Percentiles rank a stretch among this genome's conserved stretches.
Conservation (phyloP, 768 basidiomycete genomes). For the Clitopilus hobsonii region DNA sequence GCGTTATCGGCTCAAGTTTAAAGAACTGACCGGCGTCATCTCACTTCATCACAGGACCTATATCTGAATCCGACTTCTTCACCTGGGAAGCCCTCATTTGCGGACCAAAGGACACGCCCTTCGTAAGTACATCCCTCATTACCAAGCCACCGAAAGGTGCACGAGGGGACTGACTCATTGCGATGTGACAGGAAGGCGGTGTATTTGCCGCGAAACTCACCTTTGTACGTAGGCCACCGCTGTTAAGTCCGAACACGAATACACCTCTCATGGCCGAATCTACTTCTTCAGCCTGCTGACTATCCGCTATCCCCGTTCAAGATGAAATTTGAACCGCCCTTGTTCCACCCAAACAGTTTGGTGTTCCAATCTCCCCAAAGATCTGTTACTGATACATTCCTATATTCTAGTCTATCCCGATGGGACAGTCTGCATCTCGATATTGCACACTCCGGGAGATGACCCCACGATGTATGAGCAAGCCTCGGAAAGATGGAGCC, state of each 20-base stretch:
- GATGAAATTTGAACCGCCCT: constrained; percentile 97
- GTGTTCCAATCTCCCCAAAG: constrained; percentile 19
- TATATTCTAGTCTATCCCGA: constrained; percentile 80
- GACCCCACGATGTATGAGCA: constrained; percentile 93
- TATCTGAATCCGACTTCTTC: constrained; percentile 92
- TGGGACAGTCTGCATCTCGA: constrained; percentile 97
- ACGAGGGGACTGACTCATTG: neutral
- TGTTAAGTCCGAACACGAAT: neutral
- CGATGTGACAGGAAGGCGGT: constrained; percentile 76
- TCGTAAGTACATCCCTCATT: constrained; percentile 45
- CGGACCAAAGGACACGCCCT: constrained; percentile 93
- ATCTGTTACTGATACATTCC: constrained; percentile 8
- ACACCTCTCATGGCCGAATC: neutral
- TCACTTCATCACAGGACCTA: constrained; percentile 57
- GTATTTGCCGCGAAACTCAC: constrained; percentile 89
- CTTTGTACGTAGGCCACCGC: constrained; percentile 58
- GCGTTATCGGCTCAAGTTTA: neutral
- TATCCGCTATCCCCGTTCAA: constrained; percentile 99
- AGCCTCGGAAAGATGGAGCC: constrained; percentile 95
- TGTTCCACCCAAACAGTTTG: constrained; percentile 97
- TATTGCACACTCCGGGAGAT: constrained; percentile 91
- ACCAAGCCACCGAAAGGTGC: neutral
- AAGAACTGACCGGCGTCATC: neutral
- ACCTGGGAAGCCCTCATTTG: constrained; percentile 94
- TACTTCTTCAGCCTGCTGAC: constrained; percentile 65